Percentiles rank a stretch among this genome's conserved stretches.
phyloP scores from a whole-genome alignment of 2,329 filamentous ascomycete species.

The Pestalotiopsis sp. region DNA sequence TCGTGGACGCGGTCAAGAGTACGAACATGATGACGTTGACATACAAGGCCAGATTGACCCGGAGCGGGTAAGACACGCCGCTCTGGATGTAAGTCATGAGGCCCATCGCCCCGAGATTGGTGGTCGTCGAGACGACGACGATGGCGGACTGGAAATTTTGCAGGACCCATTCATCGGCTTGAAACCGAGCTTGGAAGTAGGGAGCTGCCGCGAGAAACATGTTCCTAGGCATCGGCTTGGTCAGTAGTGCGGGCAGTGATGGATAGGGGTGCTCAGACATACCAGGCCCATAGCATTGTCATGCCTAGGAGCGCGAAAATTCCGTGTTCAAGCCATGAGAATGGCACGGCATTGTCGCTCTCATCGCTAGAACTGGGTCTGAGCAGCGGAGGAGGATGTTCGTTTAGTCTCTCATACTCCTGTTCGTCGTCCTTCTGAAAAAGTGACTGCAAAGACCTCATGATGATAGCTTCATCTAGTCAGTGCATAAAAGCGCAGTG shows the following conservation, averaged over 20 bases:
- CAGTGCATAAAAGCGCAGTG: too few species aligned
- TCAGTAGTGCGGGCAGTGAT: constrained; percentile 18
- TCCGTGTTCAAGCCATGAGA: constrained; percentile 84
- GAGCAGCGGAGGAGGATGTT: constrained; percentile 23
- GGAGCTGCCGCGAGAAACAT: constrained; percentile 96
- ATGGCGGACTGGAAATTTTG: constrained; percentile 89
- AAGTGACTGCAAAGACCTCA: constrained; percentile 32
- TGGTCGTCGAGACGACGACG: constrained; percentile 81
- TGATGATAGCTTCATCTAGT: too few species aligned
- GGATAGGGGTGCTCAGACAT: constrained; percentile 32
- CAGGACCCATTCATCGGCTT: constrained; percentile 69
- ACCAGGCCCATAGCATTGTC: constrained; percentile 98
- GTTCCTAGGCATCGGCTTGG: constrained; percentile 64
- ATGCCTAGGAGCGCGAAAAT: constrained; percentile 86
- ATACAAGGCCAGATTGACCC: constrained; percentile 76
- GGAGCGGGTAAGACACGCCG: constrained; percentile 84
- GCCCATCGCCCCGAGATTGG: constrained; percentile 77
- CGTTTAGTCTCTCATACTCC: constrained; percentile 38
- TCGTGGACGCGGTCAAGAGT: constrained; percentile 79
- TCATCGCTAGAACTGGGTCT: constrained; percentile 30
- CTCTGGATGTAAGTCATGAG: constrained; percentile 80
- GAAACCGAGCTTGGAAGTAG: constrained; percentile 87
- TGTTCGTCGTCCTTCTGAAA: constrained; percentile 35
- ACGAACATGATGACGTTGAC: constrained; percentile 77
- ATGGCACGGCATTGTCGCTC: constrained; percentile 49